A percentile compares a stretch with the other conserved stretches of the same genome.
phyloP scores from a whole-genome alignment of 1,284 basidiomycete genomes.

The Malassezia psittaci region DNA sequence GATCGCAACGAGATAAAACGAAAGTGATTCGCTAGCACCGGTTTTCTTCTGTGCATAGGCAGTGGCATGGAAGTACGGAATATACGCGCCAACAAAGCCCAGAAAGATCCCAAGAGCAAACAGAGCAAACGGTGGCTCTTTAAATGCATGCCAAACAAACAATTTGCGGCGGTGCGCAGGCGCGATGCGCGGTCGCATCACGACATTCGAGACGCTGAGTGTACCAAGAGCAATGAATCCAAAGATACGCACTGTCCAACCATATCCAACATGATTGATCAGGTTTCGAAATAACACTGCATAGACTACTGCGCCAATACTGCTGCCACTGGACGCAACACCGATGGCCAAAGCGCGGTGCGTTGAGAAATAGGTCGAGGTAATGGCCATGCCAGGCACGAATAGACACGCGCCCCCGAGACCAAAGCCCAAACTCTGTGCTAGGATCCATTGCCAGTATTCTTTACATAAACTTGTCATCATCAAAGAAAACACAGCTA shows the following conservation, averaged over 20 bases:
- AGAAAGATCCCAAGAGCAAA: slow-evolving; percentile 1
- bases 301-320: slow-evolving; percentile 31
- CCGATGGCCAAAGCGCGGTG: slow-evolving; percentile 23
- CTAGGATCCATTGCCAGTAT: slow-evolving; percentile 34
- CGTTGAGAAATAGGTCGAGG: slow-evolving; percentile 22
- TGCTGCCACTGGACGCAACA: slow-evolving; percentile 26
- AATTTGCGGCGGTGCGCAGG: background rate
- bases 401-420: slow-evolving; percentile 25
- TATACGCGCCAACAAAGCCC: slow-evolving; percentile 15
- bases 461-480: slow-evolving; percentile 29
- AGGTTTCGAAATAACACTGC: slow-evolving; percentile 24
- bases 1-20: slow-evolving; percentile 27
- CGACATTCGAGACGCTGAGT: slow-evolving; percentile 10
- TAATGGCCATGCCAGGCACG: slow-evolving; percentile 19
- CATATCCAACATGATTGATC: slow-evolving; percentile 25
- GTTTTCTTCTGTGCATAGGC: slow-evolving; percentile 5
- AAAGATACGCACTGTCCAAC: slow-evolving; percentile 27
- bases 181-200: slow-evolving; percentile 4
- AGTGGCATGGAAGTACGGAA: slow-evolving; percentile 14
- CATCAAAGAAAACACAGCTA: slow-evolving; percentile 27
- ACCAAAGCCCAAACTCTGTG: slow-evolving; percentile 25
- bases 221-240: slow-evolving; percentile 27
- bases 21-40: background rate
- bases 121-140: slow-evolving; percentile 3
- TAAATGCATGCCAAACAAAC: slow-evolving; percentile 7